Conservation (phyloP, 1,284 basidiomycete species). For the Bjerkandera adusta region DNA sequence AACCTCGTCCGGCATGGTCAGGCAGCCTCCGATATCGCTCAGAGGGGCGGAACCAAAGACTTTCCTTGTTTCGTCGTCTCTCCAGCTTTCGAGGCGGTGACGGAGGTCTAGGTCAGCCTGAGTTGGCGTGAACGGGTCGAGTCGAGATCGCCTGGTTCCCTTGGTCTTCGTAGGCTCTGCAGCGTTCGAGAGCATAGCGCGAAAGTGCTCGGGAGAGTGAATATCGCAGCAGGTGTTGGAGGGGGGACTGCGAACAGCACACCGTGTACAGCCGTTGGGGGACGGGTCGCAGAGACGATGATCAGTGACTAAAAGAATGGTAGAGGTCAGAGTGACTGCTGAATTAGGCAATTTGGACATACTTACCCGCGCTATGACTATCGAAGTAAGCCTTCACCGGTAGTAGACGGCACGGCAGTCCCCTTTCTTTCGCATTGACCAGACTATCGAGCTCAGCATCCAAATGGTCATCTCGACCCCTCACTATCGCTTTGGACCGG, state of each 20-base stretch:
- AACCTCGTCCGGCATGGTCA: conserved; percentile 21
- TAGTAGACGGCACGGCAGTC: conserved; percentile 1
- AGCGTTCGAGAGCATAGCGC: neutral
- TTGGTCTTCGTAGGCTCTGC: neutral
- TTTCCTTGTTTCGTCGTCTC: conserved; percentile 3
- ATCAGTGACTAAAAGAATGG: neutral
- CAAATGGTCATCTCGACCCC: too few species aligned
- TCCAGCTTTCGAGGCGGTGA: conserved; percentile 1
- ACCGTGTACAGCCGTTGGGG: neutral
- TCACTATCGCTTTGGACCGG: too few species aligned
- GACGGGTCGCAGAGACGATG: neutral
- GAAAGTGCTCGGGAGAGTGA: conserved; percentile 10
- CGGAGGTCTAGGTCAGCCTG: neutral
- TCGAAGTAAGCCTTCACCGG: conserved; percentile 6
- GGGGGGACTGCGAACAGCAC: neutral
- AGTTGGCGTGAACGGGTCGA: neutral
- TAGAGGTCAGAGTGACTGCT: neutral
- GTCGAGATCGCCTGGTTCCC: neutral
- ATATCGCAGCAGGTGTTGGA: conserved; percentile 14
- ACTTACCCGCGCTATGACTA: neutral
- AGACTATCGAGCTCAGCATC: conserved; percentile 5
- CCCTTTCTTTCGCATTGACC: conserved; percentile 3
- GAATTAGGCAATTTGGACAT: neutral
- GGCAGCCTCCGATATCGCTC: conserved; percentile 5
- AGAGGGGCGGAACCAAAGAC: neutral